Evolutionary conservation across 129 eudicot genomes (phyloP).

Genomic region (Lonicera japonica): DNA sequence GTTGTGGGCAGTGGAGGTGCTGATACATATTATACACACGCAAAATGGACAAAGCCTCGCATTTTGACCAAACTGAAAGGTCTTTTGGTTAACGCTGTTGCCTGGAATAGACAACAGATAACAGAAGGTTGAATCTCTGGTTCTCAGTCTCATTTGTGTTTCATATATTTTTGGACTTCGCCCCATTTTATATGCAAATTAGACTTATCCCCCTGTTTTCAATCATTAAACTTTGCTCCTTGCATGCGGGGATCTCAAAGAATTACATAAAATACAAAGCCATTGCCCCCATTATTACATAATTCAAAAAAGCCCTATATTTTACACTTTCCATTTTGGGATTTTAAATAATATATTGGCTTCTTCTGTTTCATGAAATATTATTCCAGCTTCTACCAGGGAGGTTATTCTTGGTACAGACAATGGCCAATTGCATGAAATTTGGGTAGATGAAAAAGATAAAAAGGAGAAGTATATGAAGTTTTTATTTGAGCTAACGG

Average conservation of each 20-base stretch:
- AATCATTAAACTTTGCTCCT: too few relatives aligned
- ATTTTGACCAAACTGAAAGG: slow-evolving; percentile 69
- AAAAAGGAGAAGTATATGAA: slow-evolving; percentile 90
- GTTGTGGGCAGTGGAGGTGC: slow-evolving; percentile 73
- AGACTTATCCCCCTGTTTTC: too few relatives aligned
- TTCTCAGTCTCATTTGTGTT: neutral
- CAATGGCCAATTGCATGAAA: slow-evolving; percentile 84
- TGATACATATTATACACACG: slow-evolving; percentile 84
- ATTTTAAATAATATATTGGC: too few relatives aligned
- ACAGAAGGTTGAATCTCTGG: slow-evolving; percentile 58
- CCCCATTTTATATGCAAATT: too few relatives aligned
- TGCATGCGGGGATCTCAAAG: too few relatives aligned
- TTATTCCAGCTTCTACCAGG: slow-evolving; percentile 64
- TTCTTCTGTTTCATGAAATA: neutral
- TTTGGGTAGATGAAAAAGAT: slow-evolving; percentile 89
- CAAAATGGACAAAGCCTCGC: slow-evolving; percentile 89
- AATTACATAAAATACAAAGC: too few relatives aligned
- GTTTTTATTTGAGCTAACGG: slow-evolving; percentile 66
- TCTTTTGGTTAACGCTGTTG: slow-evolving; percentile 80
- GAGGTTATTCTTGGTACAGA: slow-evolving; percentile 92
- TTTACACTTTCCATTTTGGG: too few relatives aligned
- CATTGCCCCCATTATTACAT: too few relatives aligned
- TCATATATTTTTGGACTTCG: neutral
- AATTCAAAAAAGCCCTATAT: too few relatives aligned
- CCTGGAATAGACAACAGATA: slow-evolving; percentile 90